Base-by-base conservation (phyloP, 2,329 filamentous ascomycete genomes). In the Colletotrichum higginsianum region DNA sequence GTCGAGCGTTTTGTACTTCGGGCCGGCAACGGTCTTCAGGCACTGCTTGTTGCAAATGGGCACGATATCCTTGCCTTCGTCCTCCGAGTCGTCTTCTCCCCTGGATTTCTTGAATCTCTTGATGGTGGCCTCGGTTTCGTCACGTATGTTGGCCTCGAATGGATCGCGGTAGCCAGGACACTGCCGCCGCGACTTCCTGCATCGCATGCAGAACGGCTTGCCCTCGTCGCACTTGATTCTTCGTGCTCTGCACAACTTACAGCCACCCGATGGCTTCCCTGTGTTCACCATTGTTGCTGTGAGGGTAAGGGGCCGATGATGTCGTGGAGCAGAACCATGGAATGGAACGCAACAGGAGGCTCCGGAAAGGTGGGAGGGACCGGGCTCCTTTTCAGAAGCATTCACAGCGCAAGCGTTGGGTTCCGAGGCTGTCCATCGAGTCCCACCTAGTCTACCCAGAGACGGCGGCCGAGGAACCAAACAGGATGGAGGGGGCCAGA, bases 161-260 rank as follows among this genome's bases (percentile, higher is more conserved):
- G 76, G 72, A 52, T 77, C 73, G 44, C 73, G 73, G 47, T 77
- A 77, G 23, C 76, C 76, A 2, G 76, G 76, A n/a, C 76, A 77
- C 23, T 75, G 70, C 15, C 75, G 71, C n/a, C 75, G 74, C 2
- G 75, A 73, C 52, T 77, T 77, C 40, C 66, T 75, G 67, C 76
- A 77, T 55, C 76, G 74, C 62, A 77, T 71, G 64, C 76, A 77
- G 40, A 72, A 74, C 4, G 76, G 76, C 64, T 74, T 77, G 49
- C 62, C 74, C 63, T 77, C 75, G 23, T 77, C 76, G 49, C 76
- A 77, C 57, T 76, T 77, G 55, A 77, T 77, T 26, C 76, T 71
- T 40, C 76, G 66, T 21, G 71, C 65, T 23, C 74, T 73, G 63
- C 76, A 77, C 40, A 77, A 63, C 60, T 77, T 77, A 71, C 76